Conservation (phyloP, 148 eudicot genomes). For the Cornus controversa region DNA sequence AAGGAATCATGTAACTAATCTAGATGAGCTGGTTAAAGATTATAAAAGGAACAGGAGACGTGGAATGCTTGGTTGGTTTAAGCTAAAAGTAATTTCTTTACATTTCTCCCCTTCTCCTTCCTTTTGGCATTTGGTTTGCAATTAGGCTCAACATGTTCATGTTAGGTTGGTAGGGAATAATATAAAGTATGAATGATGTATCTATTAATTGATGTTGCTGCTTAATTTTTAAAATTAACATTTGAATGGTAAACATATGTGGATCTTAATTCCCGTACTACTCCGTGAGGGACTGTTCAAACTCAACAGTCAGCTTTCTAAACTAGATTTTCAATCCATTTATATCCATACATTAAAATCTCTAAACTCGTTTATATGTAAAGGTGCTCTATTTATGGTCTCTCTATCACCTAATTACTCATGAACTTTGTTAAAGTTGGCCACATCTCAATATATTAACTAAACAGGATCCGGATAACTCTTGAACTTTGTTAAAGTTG, state of each 20-base stretch:
- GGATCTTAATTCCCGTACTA: not conserved
- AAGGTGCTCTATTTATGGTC: too few relatives aligned
- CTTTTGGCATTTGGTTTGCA: conserved; percentile 3
- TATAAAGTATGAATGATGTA: not conserved
- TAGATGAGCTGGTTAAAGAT: conserved; percentile 40
- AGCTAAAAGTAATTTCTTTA: conserved; percentile 30
- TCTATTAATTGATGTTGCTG: not conserved
- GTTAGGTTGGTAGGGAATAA: not conserved
- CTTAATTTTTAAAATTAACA: not conserved
- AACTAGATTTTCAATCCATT: too few relatives aligned
- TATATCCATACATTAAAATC: too few relatives aligned
- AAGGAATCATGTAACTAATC: conserved; percentile 18
- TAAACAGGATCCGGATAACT: not conserved
- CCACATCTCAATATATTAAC: not conserved
- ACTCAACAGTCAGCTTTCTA: too few relatives aligned
- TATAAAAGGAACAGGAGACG: conserved; percentile 37
- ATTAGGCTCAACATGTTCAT: not conserved
- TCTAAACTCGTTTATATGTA: too few relatives aligned
- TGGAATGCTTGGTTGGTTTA: conserved; percentile 51
- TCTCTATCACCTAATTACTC: too few relatives aligned
- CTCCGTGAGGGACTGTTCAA: too few relatives aligned
- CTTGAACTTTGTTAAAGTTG: not conserved
- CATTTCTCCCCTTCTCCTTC: not conserved
- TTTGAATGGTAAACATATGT: not conserved
- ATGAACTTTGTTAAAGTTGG: not conserved